These are phyloP conservation scores for Cercospora sojina DNA, from an alignment of 2,329 filamentous ascomycete genomes.

Conservation along the genomic window DNA sequence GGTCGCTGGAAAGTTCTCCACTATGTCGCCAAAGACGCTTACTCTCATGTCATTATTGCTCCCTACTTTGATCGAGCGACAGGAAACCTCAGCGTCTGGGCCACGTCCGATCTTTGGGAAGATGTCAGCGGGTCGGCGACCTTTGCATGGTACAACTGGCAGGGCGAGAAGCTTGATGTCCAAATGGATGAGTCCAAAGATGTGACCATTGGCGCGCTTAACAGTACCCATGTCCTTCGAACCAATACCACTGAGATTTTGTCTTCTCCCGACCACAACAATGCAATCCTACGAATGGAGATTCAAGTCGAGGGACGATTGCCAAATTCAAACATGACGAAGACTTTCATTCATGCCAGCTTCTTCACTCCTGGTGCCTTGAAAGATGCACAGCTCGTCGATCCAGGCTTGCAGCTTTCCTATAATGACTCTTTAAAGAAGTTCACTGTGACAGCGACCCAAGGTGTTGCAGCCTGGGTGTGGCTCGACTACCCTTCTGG, in stretches of 20 bases:
- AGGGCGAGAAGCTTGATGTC: conserved; percentile 46
- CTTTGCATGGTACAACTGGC: conserved; percentile 54
- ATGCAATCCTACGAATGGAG: conserved; percentile 48
- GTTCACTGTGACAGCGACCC: conserved; percentile 51
- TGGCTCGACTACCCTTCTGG: conserved; percentile 56
- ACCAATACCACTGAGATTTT: conserved; percentile 42
- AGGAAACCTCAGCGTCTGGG: conserved; percentile 54
- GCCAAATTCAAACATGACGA: conserved; percentile 46
- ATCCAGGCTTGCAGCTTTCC: conserved; percentile 49
- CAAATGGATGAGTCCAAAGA: conserved; percentile 33
- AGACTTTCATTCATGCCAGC: conserved; percentile 51
- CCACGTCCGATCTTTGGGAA: conserved; percentile 59
- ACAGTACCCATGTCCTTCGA: conserved; percentile 51
- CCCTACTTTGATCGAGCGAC: conserved; percentile 55
- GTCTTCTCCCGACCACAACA: conserved; percentile 32
- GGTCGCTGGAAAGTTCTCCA: conserved; percentile 64
- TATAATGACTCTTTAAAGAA: conserved; percentile 36
- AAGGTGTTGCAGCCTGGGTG: conserved; percentile 54
- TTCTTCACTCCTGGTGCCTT: conserved; percentile 52
- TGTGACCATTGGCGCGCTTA: conserved; percentile 53
- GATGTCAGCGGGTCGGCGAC: conserved; percentile 48
- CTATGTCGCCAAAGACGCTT: conserved; percentile 58
- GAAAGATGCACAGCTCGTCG: conserved; percentile 47
- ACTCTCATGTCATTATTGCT: conserved; percentile 59
- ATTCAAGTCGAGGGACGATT: conserved; percentile 48